Percentiles rank a stretch among this genome's conserved stretches.
Conservation (phyloP, 768 basidiomycete genomes). For the Astraeus odoratus region DNA sequence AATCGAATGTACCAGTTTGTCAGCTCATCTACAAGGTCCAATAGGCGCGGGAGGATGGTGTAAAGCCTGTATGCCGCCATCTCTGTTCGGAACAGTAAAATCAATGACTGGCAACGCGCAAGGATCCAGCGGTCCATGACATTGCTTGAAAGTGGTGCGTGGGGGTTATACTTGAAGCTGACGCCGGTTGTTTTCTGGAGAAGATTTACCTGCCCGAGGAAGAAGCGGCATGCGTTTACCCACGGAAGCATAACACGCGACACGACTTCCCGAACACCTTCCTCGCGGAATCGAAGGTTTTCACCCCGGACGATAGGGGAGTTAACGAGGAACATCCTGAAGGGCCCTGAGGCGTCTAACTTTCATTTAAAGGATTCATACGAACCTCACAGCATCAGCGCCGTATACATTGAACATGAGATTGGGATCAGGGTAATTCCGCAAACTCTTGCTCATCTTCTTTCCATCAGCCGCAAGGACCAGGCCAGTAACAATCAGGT, state of each 20-base stretch:
- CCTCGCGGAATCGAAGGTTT: slow-evolving; percentile 96
- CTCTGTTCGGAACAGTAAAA: slow-evolving; percentile 84
- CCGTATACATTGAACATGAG: slow-evolving; percentile 86
- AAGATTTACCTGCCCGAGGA: slow-evolving; percentile 88
- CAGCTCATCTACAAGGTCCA: slow-evolving; percentile 90
- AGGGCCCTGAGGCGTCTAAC: neutral
- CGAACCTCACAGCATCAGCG: slow-evolving; percentile 87
- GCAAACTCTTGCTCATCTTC: slow-evolving; percentile 98
- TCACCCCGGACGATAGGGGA: slow-evolving; percentile 98
- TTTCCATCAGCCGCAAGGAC: slow-evolving; percentile 96
- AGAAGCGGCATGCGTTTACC: slow-evolving; percentile 99
- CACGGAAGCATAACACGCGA: slow-evolving; percentile 96
- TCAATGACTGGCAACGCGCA: slow-evolving; percentile 95
- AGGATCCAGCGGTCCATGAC: slow-evolving; percentile 99
- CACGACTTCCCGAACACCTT: slow-evolving; percentile 94
- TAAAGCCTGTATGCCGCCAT: slow-evolving; percentile 98
- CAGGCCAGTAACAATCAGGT: slow-evolving; percentile 91
- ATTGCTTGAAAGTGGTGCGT: slow-evolving; percentile 76
- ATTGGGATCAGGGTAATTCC: slow-evolving; percentile 96
- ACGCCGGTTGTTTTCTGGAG: slow-evolving; percentile 73
- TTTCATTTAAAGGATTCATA: neutral
- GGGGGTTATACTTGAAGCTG: slow-evolving; percentile 83
- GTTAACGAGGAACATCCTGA: slow-evolving; percentile 96
- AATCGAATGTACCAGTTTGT: slow-evolving; percentile 99
- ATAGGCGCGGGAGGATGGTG: slow-evolving; percentile 91